phyloP scores from a whole-genome alignment of 2,329 filamentous ascomycete genomes.

The Elsinoe necatrix region DNA sequence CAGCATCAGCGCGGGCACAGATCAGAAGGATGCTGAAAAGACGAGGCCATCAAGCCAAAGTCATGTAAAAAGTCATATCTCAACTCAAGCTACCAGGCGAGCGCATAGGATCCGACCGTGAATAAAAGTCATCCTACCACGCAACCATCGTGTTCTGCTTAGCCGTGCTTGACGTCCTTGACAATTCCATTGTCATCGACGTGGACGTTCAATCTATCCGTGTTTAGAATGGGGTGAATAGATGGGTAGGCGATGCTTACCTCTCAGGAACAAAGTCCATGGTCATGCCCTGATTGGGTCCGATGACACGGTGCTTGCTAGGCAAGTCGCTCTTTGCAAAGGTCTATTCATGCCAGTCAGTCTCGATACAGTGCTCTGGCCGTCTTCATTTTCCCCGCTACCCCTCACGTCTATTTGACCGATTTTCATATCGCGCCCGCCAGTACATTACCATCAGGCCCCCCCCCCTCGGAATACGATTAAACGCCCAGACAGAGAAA shows the following conservation, averaged over 20 bases:
- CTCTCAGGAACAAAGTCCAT: constrained; percentile 42
- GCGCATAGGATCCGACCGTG: neutral
- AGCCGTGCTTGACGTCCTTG: constrained; percentile 41
- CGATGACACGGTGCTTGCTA: constrained; percentile 38
- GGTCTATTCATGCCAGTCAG: constrained; percentile 31
- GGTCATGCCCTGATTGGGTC: constrained; percentile 39
- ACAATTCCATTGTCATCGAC: constrained; percentile 42
- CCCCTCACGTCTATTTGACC: too few relatives aligned
- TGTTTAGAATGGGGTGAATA: neutral
- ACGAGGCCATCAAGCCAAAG: neutral
- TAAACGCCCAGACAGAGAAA: too few relatives aligned
- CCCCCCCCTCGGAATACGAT: too few relatives aligned
- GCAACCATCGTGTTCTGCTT: constrained; percentile 4
- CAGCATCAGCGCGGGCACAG: neutral
- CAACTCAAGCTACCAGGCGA: constrained; percentile 10
- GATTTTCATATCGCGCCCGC: too few relatives aligned
- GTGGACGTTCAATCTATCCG: constrained; percentile 39
- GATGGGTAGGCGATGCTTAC: constrained; percentile 23
- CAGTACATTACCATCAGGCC: too few relatives aligned
- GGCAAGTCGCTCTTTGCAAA: constrained; percentile 44
- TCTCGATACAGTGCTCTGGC: too few relatives aligned
- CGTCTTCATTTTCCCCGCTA: too few relatives aligned
- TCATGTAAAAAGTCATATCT: constrained; percentile 11
- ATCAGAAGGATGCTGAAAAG: neutral
- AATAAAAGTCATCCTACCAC: neutral